Percentiles rank a stretch among this genome's conserved stretches.
phyloP scores from a whole-genome alignment of 495 filamentous ascomycete species.

The Halenospora varia region DNA sequence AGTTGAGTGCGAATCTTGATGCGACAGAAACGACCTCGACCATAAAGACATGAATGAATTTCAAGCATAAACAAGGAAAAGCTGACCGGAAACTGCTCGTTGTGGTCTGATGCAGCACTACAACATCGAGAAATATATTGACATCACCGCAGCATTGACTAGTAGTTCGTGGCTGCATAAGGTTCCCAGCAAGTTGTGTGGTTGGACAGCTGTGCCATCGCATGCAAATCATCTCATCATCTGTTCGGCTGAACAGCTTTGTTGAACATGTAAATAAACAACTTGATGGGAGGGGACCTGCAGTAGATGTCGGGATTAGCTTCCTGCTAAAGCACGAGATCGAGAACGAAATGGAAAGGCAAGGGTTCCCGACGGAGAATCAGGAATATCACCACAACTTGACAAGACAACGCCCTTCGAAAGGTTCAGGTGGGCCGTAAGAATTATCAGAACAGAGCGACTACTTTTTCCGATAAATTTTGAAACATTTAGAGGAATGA shows the following conservation, averaged over 20 bases:
- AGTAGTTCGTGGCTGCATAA: not conserved
- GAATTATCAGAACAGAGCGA: no score
- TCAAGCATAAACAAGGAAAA: no score
- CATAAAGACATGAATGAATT: no score
- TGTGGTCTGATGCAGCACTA: not conserved
- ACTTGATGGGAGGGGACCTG: not conserved
- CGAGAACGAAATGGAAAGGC: not conserved
- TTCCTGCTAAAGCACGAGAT: not conserved
- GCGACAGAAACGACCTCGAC: no score
- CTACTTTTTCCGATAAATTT: no score
- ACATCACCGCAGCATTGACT: not conserved
- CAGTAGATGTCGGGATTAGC: not conserved
- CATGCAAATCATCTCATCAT: not conserved
- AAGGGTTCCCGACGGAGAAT: no score
- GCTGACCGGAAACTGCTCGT: not conserved
- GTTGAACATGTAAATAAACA: not conserved
- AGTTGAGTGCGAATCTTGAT: not conserved
- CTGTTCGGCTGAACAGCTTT: not conserved
- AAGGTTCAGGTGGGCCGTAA: no score
- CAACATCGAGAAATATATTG: not conserved
- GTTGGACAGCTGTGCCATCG: not conserved
- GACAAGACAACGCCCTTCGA: no score
- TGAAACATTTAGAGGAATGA: no score
- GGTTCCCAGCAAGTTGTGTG: not conserved
- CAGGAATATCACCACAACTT: no score